Evolutionary conservation across 495 filamentous ascomycete genomes (phyloP).

Genomic region (Astrocystis sublimbata): DNA sequence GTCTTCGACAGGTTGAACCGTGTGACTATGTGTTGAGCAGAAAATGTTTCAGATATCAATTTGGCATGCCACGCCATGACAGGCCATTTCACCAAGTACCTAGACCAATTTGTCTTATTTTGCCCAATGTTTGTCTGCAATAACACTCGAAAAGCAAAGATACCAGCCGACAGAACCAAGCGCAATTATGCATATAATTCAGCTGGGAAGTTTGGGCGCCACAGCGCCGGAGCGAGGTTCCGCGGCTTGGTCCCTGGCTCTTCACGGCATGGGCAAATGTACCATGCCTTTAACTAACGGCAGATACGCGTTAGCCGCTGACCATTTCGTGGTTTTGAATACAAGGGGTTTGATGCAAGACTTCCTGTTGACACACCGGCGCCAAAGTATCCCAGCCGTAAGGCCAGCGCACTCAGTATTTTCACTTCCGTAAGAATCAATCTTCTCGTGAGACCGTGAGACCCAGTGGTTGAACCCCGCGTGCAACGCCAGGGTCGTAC

Average conservation of each 20-base stretch:
- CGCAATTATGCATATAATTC: slow-evolving; percentile 17
- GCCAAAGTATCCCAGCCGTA: slow-evolving; percentile 1
- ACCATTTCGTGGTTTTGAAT: neutral
- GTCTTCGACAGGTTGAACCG: neutral
- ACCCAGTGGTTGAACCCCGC: neutral
- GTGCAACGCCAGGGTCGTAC: neutral
- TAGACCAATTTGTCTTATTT: neutral
- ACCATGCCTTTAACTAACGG: slow-evolving; percentile 10
- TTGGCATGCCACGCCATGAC: neutral
- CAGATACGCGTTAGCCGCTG: slow-evolving; percentile 17
- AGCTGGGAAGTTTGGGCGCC: slow-evolving; percentile 4
- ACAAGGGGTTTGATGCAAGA: neutral
- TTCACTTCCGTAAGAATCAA: neutral
- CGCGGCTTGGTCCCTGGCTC: slow-evolving; percentile 7
- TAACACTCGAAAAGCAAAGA: slow-evolving; percentile 7
- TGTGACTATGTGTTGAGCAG: slow-evolving; percentile 5
- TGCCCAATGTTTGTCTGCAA: neutral
- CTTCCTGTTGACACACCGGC: slow-evolving; percentile 9
- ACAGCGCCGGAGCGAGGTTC: neutral
- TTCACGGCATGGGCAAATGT: slow-evolving; percentile 3
- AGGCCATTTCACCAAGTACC: neutral
- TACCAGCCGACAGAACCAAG: neutral
- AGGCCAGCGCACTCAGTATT: neutral
- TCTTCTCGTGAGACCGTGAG: neutral
- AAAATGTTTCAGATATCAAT: neutral